phyloP scores from a whole-genome alignment of 345 rosid genomes.

The Atalantia buxifolia region DNA sequence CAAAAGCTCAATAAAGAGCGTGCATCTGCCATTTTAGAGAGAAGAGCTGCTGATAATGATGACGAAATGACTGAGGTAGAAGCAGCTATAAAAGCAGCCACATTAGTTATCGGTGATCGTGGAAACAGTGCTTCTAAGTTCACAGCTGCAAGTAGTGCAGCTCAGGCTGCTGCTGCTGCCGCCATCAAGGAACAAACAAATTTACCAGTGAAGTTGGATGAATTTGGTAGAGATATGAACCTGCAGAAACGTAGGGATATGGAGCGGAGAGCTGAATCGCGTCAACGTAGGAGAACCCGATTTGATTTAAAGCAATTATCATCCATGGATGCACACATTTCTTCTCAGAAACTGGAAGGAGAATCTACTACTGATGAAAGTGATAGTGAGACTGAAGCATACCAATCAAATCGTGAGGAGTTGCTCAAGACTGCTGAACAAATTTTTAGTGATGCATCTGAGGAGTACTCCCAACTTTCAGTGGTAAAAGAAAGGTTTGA shows the following conservation, averaged over 20 bases:
- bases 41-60: constrained; percentile 75
- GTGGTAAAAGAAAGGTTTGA: constrained; percentile 77
- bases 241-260: constrained; percentile 80
- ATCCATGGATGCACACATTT: constrained; percentile 60
- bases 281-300: constrained; percentile 59
- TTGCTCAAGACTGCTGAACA: constrained; percentile 74
- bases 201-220: constrained; percentile 78
- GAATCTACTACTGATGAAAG: constrained; percentile 99
- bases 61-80: constrained; percentile 88
- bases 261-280: constrained; percentile 82
- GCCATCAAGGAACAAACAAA: constrained; percentile 55
- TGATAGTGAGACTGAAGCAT: constrained; percentile 80
- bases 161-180: constrained; percentile 65
- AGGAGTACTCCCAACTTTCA: constrained; percentile 85
- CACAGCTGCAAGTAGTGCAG: constrained; percentile 70
- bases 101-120: constrained; percentile 50
- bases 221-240: constrained; percentile 90
- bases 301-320: constrained; percentile 70
- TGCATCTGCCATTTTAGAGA: constrained; percentile 64
- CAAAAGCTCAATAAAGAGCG: constrained; percentile 76
- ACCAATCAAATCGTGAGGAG: constrained; percentile 58
- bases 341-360: constrained; percentile 75
- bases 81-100: constrained; percentile 86
- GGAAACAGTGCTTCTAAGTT: constrained; percentile 58
- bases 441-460: constrained; percentile 85